Evolutionary conservation across 345 rosid genomes (phyloP), one percentile per base, ranked within the genome.

Genomic region (Melastoma malabathricum): DNA sequence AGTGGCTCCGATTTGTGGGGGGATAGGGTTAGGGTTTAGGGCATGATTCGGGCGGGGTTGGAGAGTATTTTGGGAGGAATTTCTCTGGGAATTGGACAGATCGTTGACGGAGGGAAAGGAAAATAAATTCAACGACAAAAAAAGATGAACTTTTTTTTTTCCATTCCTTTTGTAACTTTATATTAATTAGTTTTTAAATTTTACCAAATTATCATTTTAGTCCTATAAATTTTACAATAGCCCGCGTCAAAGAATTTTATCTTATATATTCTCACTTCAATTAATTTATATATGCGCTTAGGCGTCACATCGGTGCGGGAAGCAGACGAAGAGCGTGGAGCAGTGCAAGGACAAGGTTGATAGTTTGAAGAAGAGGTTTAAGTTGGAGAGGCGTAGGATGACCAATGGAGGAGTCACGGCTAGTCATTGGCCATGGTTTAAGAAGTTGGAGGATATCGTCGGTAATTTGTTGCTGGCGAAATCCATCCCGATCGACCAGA

Each of bases 331-430:
- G n/a, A n/a, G n/a, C n/a, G n/a, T n/a, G n/a, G n/a, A 92, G 57
- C 98, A 92, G 50, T 92, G 98, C 54, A 97, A 92, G 64, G 98
- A 92, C 55, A 92, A 92, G 68, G 87, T 92, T 55, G 87, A 92
- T 60, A 97, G 87, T 64, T 65, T 92, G 80, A 92, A 92, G 65
- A 92, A 92, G 75, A 81, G 98, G 75, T 92, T 83, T 47, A 92
- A 92, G n/a, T n/a, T n/a, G n/a, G n/a, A n/a, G n/a, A n/a, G n/a
- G n/a, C n/a, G n/a, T n/a, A n/a, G n/a, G n/a, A n/a, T n/a, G n/a
- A n/a, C n/a, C n/a, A n/a, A n/a, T n/a, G 85, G 85, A 13, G 78
- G 82, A 15, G 43, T 66, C 46, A 61, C 77, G 10, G 60, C 52
- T 10, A 86, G 94, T 29, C 82, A 78, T 58, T 89, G 97, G 97